phyloP scores from a whole-genome alignment of 2,329 filamentous ascomycete species.

The Neopestalotiopsis sp. region DNA sequence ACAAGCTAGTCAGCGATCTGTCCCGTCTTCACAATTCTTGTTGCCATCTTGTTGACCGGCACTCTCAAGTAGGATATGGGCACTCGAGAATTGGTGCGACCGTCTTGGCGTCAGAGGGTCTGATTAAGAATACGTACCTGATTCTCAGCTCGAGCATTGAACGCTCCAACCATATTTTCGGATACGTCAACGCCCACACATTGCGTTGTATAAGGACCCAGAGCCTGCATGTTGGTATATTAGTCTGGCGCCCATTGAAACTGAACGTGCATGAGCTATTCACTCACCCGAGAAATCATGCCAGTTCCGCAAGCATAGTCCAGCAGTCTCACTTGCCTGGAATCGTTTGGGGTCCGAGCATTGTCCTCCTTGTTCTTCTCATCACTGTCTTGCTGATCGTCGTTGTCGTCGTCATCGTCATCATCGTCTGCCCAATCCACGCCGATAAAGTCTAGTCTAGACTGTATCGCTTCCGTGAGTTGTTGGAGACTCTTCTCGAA shows the following conservation, averaged over 20 bases:
- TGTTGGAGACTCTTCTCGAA: conserved; percentile 58
- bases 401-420: conserved; percentile 38
- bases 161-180: conserved; percentile 71
- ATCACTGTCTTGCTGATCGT: conserved; percentile 56
- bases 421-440: conserved; percentile 57
- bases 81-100: neutral
- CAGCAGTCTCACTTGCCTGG: conserved; percentile 58
- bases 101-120: neutral
- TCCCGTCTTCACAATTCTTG: neutral
- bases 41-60: conserved; percentile 14
- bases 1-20: conserved; percentile 3
- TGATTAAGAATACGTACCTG: conserved; percentile 45
- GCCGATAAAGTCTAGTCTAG: conserved; percentile 65
- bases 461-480: conserved; percentile 60
- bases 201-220: conserved; percentile 66
- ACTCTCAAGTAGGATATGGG: neutral
- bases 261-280: neutral
- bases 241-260: conserved; percentile 8
- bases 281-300: conserved; percentile 64
- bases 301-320: conserved; percentile 82
- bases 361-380: conserved; percentile 37
- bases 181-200: conserved; percentile 74
- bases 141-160: conserved; percentile 65
- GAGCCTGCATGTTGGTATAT: conserved; percentile 46
- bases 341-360: conserved; percentile 21